A percentile compares a stretch with the other conserved stretches of the same genome.
Conservation (phyloP, 768 basidiomycete genomes). For the Gloeostereum incarnatum region DNA sequence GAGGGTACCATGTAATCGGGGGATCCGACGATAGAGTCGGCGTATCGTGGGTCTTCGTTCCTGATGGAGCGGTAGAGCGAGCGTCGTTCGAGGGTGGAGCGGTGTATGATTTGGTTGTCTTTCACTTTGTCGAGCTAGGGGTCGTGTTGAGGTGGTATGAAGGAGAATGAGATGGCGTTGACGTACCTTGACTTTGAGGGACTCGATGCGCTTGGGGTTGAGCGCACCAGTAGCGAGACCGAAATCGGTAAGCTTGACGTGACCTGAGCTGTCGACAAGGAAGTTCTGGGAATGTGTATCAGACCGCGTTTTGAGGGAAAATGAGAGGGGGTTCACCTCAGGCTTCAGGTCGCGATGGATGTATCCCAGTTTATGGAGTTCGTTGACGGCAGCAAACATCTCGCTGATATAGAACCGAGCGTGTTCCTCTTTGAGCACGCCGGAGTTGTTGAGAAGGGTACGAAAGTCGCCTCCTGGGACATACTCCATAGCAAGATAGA, state of each 20-base stretch:
- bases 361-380: constrained; percentile 95
- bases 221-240: constrained; percentile 95
- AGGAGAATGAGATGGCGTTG: background rate
- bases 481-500: constrained; percentile 99
- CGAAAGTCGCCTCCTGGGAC: constrained; percentile 98
- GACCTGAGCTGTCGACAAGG: constrained; percentile 89
- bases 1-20: constrained; percentile 87
- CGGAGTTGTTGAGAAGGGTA: constrained; percentile 94
- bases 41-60: constrained; percentile 84
- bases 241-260: constrained; percentile 97
- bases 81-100: constrained; percentile 90
- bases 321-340: constrained; percentile 49
- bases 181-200: constrained; percentile 80
- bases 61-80: constrained; percentile 92
- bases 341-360: constrained; percentile 98
- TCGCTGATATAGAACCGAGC: constrained; percentile 96
- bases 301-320: background rate
- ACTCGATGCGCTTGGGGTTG: constrained; percentile 91
- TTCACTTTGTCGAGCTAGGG: constrained; percentile 90
- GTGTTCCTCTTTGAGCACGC: constrained; percentile 95
- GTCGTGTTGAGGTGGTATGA: background rate
- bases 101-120: constrained; percentile 80
- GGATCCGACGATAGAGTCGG: constrained; percentile 95
- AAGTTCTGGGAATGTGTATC: constrained; percentile 63
- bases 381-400: constrained; percentile 93